phyloP scores from a whole-genome alignment of 305 asterid species.

The Fraxinus baroniana region DNA sequence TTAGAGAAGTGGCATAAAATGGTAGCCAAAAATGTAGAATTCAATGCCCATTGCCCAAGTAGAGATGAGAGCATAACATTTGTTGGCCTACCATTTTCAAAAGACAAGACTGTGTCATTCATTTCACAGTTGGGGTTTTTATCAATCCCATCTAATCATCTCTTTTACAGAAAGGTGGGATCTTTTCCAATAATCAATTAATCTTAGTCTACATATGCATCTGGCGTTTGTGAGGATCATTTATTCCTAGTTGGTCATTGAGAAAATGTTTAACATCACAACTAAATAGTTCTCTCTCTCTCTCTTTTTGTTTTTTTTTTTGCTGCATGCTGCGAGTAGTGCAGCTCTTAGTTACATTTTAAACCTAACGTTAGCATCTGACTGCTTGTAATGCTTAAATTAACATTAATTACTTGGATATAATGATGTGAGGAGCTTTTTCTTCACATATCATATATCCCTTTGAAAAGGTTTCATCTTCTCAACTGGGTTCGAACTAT shows the following conservation, averaged over 20 bases:
- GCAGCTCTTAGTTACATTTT: not conserved
- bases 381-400: slow-evolving; percentile 11
- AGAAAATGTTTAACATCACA: slow-evolving; percentile 8
- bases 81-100: slow-evolving; percentile 25
- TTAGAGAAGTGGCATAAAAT: slow-evolving; percentile 30
- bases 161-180: slow-evolving; percentile 38
- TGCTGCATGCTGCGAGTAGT: not conserved
- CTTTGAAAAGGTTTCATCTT: not conserved
- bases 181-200: not conserved
- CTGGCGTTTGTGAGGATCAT: slow-evolving; percentile 1
- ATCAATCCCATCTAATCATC: slow-evolving; percentile 32
- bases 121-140: slow-evolving; percentile 31
- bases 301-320: too few species aligned
- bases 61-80: slow-evolving; percentile 18
- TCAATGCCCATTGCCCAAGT: slow-evolving; percentile 37
- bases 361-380: not conserved
- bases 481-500: not conserved
- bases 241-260: not conserved
- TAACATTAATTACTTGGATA: not conserved
- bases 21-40: slow-evolving; percentile 29
- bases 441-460: not conserved
- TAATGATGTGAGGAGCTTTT: not conserved
- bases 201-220: not conserved
- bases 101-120: slow-evolving; percentile 25
- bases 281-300: not conserved